A percentile compares a stretch with the other conserved stretches of the same genome.
phyloP scores from a whole-genome alignment of 2,329 filamentous ascomycete species.

The Myriosclerotinia scirpicola region DNA sequence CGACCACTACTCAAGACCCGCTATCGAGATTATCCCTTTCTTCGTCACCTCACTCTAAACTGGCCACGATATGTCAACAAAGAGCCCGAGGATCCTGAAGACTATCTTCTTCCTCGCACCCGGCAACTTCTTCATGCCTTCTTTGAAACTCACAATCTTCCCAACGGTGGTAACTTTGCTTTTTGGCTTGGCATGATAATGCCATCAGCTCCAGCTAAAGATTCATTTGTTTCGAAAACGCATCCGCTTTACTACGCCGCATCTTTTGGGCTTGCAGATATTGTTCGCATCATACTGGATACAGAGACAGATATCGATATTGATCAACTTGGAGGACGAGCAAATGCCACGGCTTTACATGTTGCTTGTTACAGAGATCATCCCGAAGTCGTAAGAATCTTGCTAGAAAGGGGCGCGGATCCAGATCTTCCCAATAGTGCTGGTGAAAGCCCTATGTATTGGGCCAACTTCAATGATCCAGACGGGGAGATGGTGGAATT shows the following conservation, averaged over 20 bases:
- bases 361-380: slow-evolving; percentile 30
- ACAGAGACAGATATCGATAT: slow-evolving; percentile 27
- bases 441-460: slow-evolving; percentile 29
- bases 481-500: slow-evolving; percentile 26
- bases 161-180: slow-evolving; percentile 29
- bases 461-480: slow-evolving; percentile 20
- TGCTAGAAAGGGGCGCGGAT: slow-evolving; percentile 32
- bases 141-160: slow-evolving; percentile 28
- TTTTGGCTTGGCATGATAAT: slow-evolving; percentile 32
- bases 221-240: slow-evolving; percentile 22
- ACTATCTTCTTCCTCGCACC: slow-evolving; percentile 23
- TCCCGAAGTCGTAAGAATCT: slow-evolving; percentile 28
- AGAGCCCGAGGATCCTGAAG: slow-evolving; percentile 19
- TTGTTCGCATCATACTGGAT: slow-evolving; percentile 29
- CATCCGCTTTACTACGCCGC: slow-evolving; percentile 34
- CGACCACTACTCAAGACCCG: neutral
- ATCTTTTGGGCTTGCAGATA: slow-evolving; percentile 30
- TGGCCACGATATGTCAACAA: slow-evolving; percentile 25
- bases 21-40: slow-evolving; percentile 25
- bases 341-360: slow-evolving; percentile 30
- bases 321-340: slow-evolving; percentile 30
- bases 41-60: slow-evolving; percentile 25
- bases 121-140: slow-evolving; percentile 27
- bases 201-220: slow-evolving; percentile 20
- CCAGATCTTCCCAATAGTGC: slow-evolving; percentile 26